phyloP scores from a whole-genome alignment of 768 basidiomycete genomes.

The Candolleomyces efflorescens region DNA sequence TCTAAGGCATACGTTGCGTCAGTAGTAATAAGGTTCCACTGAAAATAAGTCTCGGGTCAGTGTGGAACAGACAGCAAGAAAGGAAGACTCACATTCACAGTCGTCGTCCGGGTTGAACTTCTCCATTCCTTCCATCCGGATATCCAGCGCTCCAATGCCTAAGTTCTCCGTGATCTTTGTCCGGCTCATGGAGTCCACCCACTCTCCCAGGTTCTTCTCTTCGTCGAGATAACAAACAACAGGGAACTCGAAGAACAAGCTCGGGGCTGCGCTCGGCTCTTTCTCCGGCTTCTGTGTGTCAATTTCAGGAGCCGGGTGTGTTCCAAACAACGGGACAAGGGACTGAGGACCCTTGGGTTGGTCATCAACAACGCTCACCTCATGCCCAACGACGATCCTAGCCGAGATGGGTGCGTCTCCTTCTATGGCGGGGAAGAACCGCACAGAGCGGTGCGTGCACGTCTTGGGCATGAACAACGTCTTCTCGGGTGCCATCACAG shows the following conservation, averaged over 20 bases:
- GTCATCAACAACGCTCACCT: neutral
- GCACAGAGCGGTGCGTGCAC: slow-evolving; percentile 1
- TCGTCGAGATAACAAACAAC: neutral
- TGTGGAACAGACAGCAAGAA: neutral
- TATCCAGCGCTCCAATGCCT: neutral
- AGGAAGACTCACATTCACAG: neutral
- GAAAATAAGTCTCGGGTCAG: neutral
- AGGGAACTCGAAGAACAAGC: neutral
- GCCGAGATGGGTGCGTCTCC: neutral
- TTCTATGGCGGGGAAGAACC: neutral
- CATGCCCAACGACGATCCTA: neutral
- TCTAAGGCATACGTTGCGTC: neutral
- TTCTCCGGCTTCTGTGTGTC: neutral
- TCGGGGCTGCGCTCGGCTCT: neutral
- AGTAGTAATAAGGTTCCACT: neutral
- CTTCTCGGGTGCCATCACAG: neutral
- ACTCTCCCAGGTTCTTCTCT: neutral
- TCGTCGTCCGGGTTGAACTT: neutral
- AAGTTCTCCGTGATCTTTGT: neutral
- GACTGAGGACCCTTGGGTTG: neutral
- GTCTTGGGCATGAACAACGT: neutral
- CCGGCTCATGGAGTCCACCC: neutral
- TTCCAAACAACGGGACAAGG: neutral
- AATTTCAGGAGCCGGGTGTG: neutral
- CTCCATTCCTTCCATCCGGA: neutral